Evolutionary conservation across 2,329 filamentous ascomycete species (phyloP), one percentile per base, ranked within the genome.

Genomic region (Curvularia sp.): DNA sequence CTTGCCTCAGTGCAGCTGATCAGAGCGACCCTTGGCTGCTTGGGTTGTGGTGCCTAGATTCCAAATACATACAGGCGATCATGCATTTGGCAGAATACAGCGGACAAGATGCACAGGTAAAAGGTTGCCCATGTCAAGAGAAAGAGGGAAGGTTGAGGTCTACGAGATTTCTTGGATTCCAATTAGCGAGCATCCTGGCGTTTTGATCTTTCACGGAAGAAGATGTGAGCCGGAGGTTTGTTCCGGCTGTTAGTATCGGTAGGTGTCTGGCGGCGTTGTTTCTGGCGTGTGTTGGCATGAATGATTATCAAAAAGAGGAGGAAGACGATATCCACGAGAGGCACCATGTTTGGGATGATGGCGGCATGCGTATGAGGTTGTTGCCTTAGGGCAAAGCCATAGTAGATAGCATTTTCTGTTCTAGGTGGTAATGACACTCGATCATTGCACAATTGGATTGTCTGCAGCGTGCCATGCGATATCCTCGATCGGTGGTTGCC

Each of bases 171-270:
- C 59, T 68, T 67, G 65, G 68, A 67, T 68, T 66, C 62, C 58
- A 62, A 69, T 73, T 73, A 74, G 71, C 71, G 71, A 73, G 71
- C 70, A 73, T 73, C 64, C 61, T 64, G 69, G 67, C 67, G 65
- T 71, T 69, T 68, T 67, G 52, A 58, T 62, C 60, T 61, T 62
- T 58, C 47, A 62, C 39, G 57, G 38, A 60, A 55, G 54, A 60
- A 24, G 54, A 55, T 53, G 53, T 61, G 58, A 49, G 51, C 60
- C 56, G 59, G 63, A 60, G 63, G 59, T 56, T 57, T 58, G 60
- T 57, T 62, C 57, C 24, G 58, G 58, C 51, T 44, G 60, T 52
- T 61, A 58, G 55, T 42, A 30, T 39, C 28, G 10, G 48, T 38
- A 38, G 31, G 56, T 52, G 49, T 64, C 51, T 50, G 42, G 56